A percentile compares a stretch with the other conserved stretches of the same genome.
phyloP scores from a whole-genome alignment of 176 grass and related monocot genomes.

The Oryza brachyantha region DNA sequence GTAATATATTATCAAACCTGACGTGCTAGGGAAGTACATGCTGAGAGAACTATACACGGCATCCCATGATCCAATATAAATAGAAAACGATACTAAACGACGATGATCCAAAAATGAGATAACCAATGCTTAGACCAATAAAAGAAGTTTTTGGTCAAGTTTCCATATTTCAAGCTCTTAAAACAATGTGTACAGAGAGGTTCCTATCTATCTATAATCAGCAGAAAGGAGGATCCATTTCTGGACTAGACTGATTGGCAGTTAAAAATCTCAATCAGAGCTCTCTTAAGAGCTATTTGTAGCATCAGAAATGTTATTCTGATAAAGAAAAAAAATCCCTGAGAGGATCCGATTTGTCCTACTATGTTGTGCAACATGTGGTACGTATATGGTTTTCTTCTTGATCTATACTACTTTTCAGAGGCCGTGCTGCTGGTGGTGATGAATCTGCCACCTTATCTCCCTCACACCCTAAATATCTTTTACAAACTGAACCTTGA shows the following conservation, averaged over 20 bases:
- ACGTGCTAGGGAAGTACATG: background rate
- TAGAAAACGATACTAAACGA: background rate
- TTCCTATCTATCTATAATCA: background rate
- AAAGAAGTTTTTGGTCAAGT: background rate
- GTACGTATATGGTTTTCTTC: background rate
- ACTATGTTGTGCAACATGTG: background rate
- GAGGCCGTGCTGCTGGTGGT: background rate
- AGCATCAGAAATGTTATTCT: background rate
- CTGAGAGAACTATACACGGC: background rate
- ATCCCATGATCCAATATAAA: background rate
- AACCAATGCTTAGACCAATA: background rate
- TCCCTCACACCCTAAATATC: background rate
- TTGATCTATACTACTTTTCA: background rate
- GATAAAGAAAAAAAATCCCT: slow-evolving; percentile 6
- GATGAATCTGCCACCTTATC: background rate
- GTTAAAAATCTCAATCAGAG: background rate
- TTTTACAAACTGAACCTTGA: background rate
- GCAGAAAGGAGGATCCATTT: no score
- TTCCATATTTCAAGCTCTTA: background rate
- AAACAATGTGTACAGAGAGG: background rate
- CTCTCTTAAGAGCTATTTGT: background rate
- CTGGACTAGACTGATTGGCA: background rate
- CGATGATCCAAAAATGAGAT: background rate
- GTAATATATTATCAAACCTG: background rate
- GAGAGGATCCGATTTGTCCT: background rate